Base-by-base conservation (phyloP, 176 grass and related monocot species). In the Phoenix dactylifera region DNA sequence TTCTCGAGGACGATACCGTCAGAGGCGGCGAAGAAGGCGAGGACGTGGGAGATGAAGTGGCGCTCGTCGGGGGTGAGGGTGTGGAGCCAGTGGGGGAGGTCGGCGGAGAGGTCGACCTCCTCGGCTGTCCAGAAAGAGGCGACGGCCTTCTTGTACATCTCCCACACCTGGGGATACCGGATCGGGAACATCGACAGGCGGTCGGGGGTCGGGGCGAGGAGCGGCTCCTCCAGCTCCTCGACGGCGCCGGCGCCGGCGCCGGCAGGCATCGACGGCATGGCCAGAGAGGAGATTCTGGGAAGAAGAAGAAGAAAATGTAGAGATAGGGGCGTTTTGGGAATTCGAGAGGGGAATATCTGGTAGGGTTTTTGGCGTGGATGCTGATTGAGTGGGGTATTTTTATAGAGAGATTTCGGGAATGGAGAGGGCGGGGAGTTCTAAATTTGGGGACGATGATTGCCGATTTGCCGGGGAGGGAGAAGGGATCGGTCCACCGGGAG, bases 41-140 rank as follows among this genome's bases (percentile, higher is more conserved):
- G 76, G 51, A 82, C 59, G 4, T 76, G 69, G 10, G 55, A 65
- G 1, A 86, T 63, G 4, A 78, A 68, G 62, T 82, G 65, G 0
- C 60, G 9, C 68, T 71, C 18, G 1, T 23, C 63, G 16, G 1
- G 10, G 10, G 7, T 44, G 35, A 44, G 35, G 35, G 35, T 44
- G 26, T 67, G 24, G 20, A 19, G 24, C 64, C 64, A 67, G 9
- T 67, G 64, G 50, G 16, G 16, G 17, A 54, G 17, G 15, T 67
- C 64, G 5, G 16, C 20, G 5, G 64, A 67, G 7, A 67, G 64
- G 17, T 67, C 64, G 24, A 67, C 51, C 64, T 54, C 64, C 64
- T 67, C 64, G 16, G 16, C 64, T 2, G 64, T 67, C 64, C 64
- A 67, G 51, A 67, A 67, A 16, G 64, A 67, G 16, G 51, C 64